phyloP scores from a whole-genome alignment of 2,329 filamentous ascomycete genomes.

The Tetracladium maxilliforme region DNA sequence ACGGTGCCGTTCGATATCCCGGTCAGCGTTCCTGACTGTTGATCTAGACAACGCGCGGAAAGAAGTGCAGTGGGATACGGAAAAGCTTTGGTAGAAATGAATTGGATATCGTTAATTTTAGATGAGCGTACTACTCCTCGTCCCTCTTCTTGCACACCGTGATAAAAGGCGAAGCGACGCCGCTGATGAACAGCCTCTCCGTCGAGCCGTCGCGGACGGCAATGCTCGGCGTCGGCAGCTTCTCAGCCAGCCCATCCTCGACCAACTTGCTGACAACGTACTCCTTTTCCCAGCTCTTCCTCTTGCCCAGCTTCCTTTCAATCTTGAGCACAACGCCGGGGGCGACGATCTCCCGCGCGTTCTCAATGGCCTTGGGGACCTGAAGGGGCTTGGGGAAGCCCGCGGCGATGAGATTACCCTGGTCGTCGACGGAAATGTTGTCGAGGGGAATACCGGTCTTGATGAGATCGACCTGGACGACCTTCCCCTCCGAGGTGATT shows the following conservation, averaged over 20 bases:
- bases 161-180: slow-evolving; percentile 8
- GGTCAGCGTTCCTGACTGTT: slow-evolving; percentile 36
- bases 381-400: slow-evolving; percentile 13
- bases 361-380: slow-evolving; percentile 8
- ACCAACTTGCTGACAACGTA: slow-evolving; percentile 15
- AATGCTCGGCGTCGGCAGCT: slow-evolving; percentile 10
- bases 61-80: too few relatives aligned
- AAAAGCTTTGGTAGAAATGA: too few relatives aligned
- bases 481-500: slow-evolving; percentile 5
- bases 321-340: slow-evolving; percentile 12
- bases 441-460: slow-evolving; percentile 15
- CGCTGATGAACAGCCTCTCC: slow-evolving; percentile 15
- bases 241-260: slow-evolving; percentile 16
- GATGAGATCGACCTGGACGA: slow-evolving; percentile 11
- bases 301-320: slow-evolving; percentile 2
- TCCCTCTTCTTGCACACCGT: too few relatives aligned
- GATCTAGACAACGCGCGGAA: too few relatives aligned
- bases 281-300: slow-evolving; percentile 4
- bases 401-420: slow-evolving; percentile 18
- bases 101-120: too few relatives aligned
- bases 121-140: too few relatives aligned
- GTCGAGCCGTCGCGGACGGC: slow-evolving; percentile 15
- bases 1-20: slow-evolving; percentile 33
- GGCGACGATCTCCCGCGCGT: slow-evolving; percentile 8
- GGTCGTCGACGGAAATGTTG: slow-evolving; percentile 18